A percentile compares a stretch with the other conserved stretches of the same genome.
phyloP scores from a whole-genome alignment of 2,329 filamentous ascomycete genomes.

The Diaporthe sp. region DNA sequence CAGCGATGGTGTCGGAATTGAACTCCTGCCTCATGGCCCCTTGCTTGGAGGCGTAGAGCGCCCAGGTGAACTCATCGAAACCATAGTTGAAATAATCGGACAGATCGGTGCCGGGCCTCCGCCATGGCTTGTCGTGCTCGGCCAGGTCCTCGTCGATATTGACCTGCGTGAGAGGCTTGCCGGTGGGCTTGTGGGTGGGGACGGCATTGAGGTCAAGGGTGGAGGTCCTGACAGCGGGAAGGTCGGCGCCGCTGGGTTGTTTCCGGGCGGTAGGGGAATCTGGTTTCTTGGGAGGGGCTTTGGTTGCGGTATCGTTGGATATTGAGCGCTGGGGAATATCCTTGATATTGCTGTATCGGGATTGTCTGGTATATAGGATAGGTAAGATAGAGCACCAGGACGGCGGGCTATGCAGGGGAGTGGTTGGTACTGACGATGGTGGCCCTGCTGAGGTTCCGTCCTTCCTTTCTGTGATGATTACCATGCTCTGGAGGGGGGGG shows the following conservation, averaged over 20 bases:
- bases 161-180: constrained; percentile 82
- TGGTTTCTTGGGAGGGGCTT: constrained; percentile 54
- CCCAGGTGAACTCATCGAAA: constrained; percentile 99
- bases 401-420: no score
- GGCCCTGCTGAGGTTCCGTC: constrained; percentile 70
- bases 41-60: constrained; percentile 91
- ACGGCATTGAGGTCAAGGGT: constrained; percentile 87
- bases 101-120: constrained; percentile 91
- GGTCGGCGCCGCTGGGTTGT: constrained; percentile 38
- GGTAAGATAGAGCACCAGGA: neutral
- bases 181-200: constrained; percentile 80
- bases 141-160: constrained; percentile 80
- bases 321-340: constrained; percentile 72
- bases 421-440: constrained; percentile 59
- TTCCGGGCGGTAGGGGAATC: constrained; percentile 22
- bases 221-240: constrained; percentile 77
- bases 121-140: constrained; percentile 93
- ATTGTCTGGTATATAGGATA: constrained; percentile 57
- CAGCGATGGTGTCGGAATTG: constrained; percentile 70
- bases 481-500: constrained; percentile 63
- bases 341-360: constrained; percentile 72
- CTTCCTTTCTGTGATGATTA: constrained; percentile 75
- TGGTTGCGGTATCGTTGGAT: constrained; percentile 60
- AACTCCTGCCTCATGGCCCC: constrained; percentile 81
- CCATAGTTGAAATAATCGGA: constrained; percentile 99